These are phyloP conservation scores for Boletus eberwhitei DNA, from an alignment of 768 basidiomycete species.

Conservation along the genomic window DNA sequence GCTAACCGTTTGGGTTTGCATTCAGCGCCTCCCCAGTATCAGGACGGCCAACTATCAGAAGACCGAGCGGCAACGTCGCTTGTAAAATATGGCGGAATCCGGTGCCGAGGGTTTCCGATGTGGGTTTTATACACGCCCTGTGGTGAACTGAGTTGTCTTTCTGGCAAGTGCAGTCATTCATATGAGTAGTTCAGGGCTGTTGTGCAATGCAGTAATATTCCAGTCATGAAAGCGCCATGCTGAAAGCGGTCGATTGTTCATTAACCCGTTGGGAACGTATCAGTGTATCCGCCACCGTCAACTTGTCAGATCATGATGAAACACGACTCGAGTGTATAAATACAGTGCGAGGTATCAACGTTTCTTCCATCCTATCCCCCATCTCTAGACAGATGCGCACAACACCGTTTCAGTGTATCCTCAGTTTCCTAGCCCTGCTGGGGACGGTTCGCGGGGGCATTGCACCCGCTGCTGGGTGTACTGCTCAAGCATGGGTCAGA, in stretches of 20 bases:
- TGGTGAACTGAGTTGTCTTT: too few species aligned
- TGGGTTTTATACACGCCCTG: too few species aligned
- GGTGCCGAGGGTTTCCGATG: too few species aligned
- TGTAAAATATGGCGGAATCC: too few species aligned
- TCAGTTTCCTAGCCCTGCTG: constrained; percentile 1
- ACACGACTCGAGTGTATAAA: neutral
- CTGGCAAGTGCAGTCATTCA: too few species aligned
- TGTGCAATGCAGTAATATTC: too few species aligned
- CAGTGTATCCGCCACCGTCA: too few species aligned
- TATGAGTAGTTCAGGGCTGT: too few species aligned
- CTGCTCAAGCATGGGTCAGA: constrained; percentile 15
- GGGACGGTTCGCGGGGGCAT: neutral
- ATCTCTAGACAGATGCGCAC: neutral
- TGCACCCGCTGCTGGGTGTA: neutral
- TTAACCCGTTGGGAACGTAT: too few species aligned
- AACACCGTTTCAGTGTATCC: neutral
- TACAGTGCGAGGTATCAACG: neutral
- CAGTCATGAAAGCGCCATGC: too few species aligned
- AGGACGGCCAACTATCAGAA: neutral
- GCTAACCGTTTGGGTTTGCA: neutral
- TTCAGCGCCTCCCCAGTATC: neutral
- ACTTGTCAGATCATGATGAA: too few species aligned
- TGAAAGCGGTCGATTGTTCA: too few species aligned
- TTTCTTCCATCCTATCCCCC: neutral
- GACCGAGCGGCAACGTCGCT: neutral